Conservation (phyloP, 495 filamentous ascomycete genomes). For the Trypethelium eluteriae region DNA sequence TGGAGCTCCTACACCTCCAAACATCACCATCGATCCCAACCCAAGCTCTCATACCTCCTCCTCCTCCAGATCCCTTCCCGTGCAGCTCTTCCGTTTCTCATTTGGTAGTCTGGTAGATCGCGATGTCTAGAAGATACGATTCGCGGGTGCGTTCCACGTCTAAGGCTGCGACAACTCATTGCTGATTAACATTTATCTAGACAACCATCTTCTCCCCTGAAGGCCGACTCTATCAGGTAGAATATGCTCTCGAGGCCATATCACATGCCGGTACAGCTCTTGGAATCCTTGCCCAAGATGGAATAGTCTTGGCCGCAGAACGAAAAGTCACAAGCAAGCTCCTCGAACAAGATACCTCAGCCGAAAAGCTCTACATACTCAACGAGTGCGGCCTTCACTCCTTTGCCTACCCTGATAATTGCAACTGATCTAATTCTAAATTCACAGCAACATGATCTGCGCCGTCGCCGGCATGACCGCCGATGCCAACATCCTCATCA, state of each 20-base stretch:
- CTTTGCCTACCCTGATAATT: neutral
- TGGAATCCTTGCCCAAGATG: conserved; percentile 93
- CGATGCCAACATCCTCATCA: conserved; percentile 99
- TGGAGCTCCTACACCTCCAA: conserved; percentile 22
- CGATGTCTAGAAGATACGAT: conserved; percentile 98
- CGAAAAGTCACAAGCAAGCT: conserved; percentile 99
- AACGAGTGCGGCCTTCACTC: conserved; percentile 66
- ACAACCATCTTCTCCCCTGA: conserved; percentile 99
- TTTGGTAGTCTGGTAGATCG: neutral
- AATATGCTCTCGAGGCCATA: conserved; percentile 98
- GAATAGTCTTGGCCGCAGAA: conserved; percentile 97
- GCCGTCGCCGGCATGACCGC: conserved; percentile 98
- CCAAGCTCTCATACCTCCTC: conserved; percentile 8
- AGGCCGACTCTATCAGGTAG: conserved; percentile 95
- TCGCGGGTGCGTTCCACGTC: conserved; percentile 61
- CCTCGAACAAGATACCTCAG: conserved; percentile 96
- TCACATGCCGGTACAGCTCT: conserved; percentile 96
- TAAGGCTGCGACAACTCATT: conserved; percentile 10
- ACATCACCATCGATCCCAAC: conserved; percentile 16
- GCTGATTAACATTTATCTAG: conserved; percentile 40
- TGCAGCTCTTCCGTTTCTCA: neutral
- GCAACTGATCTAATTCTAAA: neutral
- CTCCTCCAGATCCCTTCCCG: neutral
- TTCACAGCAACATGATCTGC: conserved; percentile 94
- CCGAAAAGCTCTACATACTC: conserved; percentile 98